Evolutionary conservation across 768 basidiomycete genomes (phyloP), one percentile per base, ranked within the genome.

Genomic region (Trametes maxima): DNA sequence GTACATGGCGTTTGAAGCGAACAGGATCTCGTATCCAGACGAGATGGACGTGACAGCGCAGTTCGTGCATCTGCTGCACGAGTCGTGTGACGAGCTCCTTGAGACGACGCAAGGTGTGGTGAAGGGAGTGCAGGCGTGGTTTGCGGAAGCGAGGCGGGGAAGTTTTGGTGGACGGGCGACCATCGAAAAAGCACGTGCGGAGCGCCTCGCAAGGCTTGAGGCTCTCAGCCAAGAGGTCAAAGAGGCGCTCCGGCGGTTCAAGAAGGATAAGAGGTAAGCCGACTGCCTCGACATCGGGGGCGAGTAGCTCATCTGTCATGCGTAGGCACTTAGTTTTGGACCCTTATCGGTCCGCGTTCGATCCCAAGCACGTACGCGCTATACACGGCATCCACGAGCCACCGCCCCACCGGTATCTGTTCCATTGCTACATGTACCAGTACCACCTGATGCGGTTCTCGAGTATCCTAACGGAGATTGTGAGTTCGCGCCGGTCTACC

Each of bases 361-460:
- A 81, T 35, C 66, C 76, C 4, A 65, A 61, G 21, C 72, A 72
- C 57, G 74, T 72, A 46, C 53, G 62, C 16, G 62, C 56, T 28
- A 65, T 64, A 0, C 66, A 63, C 3, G 72, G 72, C n/a, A 69
- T 72, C 14, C 62, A 73, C n/a, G 79, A 82, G 7, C 73, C 79
- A 13, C 85, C 83, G 0, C 82, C 85, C 0, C 89, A 91, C 72
- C 82, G 85, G 42, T 84, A 86, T 68, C 75, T 92, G 8, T 92
- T 92, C 65, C 77, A 89, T 57, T 88, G 86, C 51, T 92, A 87
- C 65, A 82, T 89, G 28, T 91, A 89, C 69, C 88, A 92, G 62
- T 81, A 77, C 55, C 82, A 82, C 59, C 65, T 79, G 51, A 76
- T 79, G 69, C 72, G 69, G 13, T 79, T 82, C 62, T 68, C 74